Evolutionary conservation across 805 yeast species (phyloP), one percentile per base, ranked within the genome.

Genomic region (Candida coquimbonensis): DNA sequence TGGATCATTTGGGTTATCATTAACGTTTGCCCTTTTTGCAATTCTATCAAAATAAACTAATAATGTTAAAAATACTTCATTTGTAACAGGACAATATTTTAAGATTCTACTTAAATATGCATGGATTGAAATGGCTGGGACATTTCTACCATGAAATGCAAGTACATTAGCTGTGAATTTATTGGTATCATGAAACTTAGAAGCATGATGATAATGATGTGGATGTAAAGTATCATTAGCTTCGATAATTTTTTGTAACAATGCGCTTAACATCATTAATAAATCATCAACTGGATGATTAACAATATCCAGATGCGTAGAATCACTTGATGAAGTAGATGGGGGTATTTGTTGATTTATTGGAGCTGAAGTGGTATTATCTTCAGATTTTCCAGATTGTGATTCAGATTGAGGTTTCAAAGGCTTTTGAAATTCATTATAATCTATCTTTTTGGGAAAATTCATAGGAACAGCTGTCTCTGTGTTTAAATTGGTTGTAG

Each of bases 1-100:
- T 8, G 39, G 21, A 21, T 35, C 29, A 25, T 36, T 38, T 9
- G 14, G 27, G 16, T 51, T 56, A 43, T 65, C 67, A 4, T 68
- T 69, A 31, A 68, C 75, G 58, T 86, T 84, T 38, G 93, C 88
- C 50, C 87, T 75, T 59, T 87, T 87, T 17, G 96, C 93, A 39
- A 91, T 88, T 51, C 98, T 71, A 66, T 93, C 99, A 67, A 93
- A 89, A 64, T 93, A 93, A 29, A 93, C 97, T 56, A 93, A 72
- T 33, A 93, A 67, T 35, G 96, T 83, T 40, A 93, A 68, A 64
- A 90, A 93, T 32, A 93, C 98, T 62, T 93, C 98, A 65, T 91
- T 91, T 3, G 99, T 90, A n/a, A 93, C 93, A 0, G 99, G 98
- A 64, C 99, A 93, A 67, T 93, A 93, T 65, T 91, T 91, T 62